phyloP scores from a whole-genome alignment of 23 red algal genomes.

The Gracilaria vermiculophylla region DNA sequence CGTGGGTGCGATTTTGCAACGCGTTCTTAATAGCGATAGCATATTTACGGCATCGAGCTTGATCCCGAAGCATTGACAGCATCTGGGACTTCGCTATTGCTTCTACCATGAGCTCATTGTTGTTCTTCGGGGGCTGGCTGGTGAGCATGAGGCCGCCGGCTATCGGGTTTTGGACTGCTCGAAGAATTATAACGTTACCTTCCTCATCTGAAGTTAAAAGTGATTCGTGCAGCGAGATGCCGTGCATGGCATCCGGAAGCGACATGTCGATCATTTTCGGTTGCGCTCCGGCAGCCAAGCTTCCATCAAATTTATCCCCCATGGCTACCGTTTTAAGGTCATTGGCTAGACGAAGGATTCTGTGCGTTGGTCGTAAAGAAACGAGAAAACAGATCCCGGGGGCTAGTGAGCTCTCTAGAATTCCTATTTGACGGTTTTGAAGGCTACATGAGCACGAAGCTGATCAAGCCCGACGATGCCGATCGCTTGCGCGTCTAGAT shows the following conservation, averaged over 20 bases:
- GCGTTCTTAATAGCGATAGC: neutral
- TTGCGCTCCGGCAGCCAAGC: constrained; percentile 7
- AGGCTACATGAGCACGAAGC: too few relatives aligned
- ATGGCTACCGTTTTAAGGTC: too few relatives aligned
- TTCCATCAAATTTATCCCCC: constrained; percentile 65
- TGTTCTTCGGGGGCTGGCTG: neutral
- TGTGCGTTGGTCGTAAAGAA: too few relatives aligned
- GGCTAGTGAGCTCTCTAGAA: too few relatives aligned
- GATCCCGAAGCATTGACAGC: constrained; percentile 53
- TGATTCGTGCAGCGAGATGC: constrained; percentile 34
- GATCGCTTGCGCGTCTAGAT: too few relatives aligned
- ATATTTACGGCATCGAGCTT: constrained; percentile 44
- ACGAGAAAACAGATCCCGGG: too few relatives aligned
- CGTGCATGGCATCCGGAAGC: constrained; percentile 28
- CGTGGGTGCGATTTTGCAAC: neutral
- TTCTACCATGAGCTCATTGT: neutral
- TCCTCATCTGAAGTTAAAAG: constrained; percentile 29
- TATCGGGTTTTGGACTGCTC: constrained; percentile 40
- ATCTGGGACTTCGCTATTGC: constrained; percentile 63
- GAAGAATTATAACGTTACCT: constrained; percentile 30
- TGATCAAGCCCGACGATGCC: too few relatives aligned
- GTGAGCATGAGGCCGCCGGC: constrained; percentile 41
- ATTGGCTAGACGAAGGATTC: too few relatives aligned
- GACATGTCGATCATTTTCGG: neutral
- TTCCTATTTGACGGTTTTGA: too few relatives aligned